Percentiles rank a stretch among this genome's conserved stretches.
These are phyloP conservation scores for Beauveria brongniartii DNA, from an alignment of 2,329 filamentous ascomycete species.

Conservation along the genomic window DNA sequence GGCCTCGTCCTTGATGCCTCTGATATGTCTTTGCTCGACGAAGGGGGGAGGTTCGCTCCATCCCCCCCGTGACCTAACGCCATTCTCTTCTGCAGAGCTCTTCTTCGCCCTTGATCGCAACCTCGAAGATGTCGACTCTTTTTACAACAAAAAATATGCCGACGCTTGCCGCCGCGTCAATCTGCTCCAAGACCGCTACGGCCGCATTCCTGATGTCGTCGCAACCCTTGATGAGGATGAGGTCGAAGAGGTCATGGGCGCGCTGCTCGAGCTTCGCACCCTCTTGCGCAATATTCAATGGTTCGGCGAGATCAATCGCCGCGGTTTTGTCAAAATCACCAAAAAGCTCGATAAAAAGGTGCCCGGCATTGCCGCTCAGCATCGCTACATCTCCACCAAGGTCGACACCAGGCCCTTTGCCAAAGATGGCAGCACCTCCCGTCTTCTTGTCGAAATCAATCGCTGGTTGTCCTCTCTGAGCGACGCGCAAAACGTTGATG, in stretches of 20 bases:
- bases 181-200: conserved; percentile 82
- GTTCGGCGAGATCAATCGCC: conserved; percentile 95
- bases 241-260: conserved; percentile 81
- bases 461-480: conserved; percentile 81
- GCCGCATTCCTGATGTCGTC: conserved; percentile 58
- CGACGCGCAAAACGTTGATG: conserved; percentile 68
- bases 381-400: conserved; percentile 80
- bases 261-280: conserved; percentile 77
- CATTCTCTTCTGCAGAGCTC: conserved; percentile 58
- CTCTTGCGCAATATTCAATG: conserved; percentile 88
- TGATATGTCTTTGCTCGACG: conserved; percentile 2
- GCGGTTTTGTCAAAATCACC: conserved; percentile 95
- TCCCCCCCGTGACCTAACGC: conserved; percentile 23
- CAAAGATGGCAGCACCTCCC: conserved; percentile 50
- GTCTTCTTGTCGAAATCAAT: conserved; percentile 60
- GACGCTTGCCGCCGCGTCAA: conserved; percentile 79
- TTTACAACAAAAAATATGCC: conserved; percentile 92
- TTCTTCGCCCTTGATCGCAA: conserved; percentile 96
- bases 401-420: conserved; percentile 86
- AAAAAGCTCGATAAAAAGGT: conserved; percentile 99
- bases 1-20: conserved; percentile 18
- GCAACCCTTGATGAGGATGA: conserved; percentile 79
- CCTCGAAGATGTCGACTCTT: conserved; percentile 90
- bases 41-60: conserved; percentile 19
- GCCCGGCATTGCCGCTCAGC: conserved; percentile 64